Evolutionary conservation across 2,329 filamentous ascomycete species (phyloP), one percentile per base, ranked within the genome.

Genomic region (Parastagonospora nodorum): DNA sequence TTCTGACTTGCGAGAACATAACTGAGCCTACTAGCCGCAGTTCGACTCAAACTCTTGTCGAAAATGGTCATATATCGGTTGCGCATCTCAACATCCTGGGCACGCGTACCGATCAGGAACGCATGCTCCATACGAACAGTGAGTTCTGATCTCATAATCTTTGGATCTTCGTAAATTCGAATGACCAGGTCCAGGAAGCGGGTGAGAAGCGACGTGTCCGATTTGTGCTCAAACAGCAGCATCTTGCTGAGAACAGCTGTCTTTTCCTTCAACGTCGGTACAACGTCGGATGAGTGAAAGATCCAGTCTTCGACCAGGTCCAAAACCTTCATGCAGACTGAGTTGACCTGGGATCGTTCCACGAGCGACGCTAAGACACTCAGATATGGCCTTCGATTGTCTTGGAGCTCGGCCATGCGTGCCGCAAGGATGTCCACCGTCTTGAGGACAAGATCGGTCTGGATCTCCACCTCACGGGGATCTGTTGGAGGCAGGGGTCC

Each of bases 211-310:
- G 88, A 91, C 29, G 87, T 84, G 68, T 97, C 93, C 27, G 83
- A 77, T 33, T 94, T 84, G 50, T 90, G 86, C 74, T 99, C 94
- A 62, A 99, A 99, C 0, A 92, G 87, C 12, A 97, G 79, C 94
- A 99, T 99, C 77, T 99, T 99, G 66, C 96, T 92, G n/a, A 99
- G 78, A 1, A 99, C 94, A 1, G 95, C 95, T 0, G 93, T 97
- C 79, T 99, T 99, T 75, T 99, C 95, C 74, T 99, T 99, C 1
- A 99, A 82, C 0, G 94, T 99, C 0, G 94, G 94, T 82, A 94
- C 97, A 2, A 92, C 94, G 57, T 96, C 94, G 51, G 91, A 92
- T 0, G 91, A 94, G 59, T 91, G 85, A 79, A 99, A 99, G 5
- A 99, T 90, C 95, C 95, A 99, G 29, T 82, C 84, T 71, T 97